A percentile compares a stretch with the other conserved stretches of the same genome.
Evolutionary conservation across 352 stramenopile species (phyloP).

Genomic region (Globisporangium echinulatum): DNA sequence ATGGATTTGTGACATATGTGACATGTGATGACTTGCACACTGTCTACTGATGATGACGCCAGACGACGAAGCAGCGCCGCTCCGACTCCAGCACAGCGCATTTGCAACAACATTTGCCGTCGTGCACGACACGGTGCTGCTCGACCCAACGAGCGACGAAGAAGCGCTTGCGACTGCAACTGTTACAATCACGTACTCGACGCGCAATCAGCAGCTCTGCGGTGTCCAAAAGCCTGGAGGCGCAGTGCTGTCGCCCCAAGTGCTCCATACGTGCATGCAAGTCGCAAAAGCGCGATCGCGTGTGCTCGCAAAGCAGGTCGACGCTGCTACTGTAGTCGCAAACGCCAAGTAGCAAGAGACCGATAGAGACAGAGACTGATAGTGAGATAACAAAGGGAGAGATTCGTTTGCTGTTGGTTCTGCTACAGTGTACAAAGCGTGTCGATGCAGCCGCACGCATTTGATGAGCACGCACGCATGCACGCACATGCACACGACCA

Average conservation of each 20-base stretch:
- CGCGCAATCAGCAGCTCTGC: conserved; percentile 41
- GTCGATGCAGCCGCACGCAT: not conserved
- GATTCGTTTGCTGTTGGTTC: too few species aligned
- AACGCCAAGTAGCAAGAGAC: not conserved
- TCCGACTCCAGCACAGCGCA: conserved; percentile 52
- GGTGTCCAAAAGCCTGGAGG: conserved; percentile 72
- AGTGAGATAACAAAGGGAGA: too few species aligned
- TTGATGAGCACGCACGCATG: not conserved
- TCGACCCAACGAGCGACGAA: conserved; percentile 71
- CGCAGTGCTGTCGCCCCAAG: conserved; percentile 28
- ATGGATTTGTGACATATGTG: too few species aligned
- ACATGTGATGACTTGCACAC: too few species aligned
- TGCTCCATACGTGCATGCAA: conserved; percentile 60
- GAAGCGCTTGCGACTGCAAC: conserved; percentile 48
- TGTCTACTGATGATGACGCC: not conserved
- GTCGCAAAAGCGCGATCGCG: conserved; percentile 38
- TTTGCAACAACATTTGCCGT: conserved; percentile 67
- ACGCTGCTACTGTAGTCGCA: conserved; percentile 5
- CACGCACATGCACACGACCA: not conserved
- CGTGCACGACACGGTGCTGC: conserved; percentile 43
- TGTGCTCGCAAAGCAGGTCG: conserved; percentile 33
- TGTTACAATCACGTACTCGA: conserved; percentile 69
- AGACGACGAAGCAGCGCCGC: conserved; percentile 43
- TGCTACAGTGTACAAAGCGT: not conserved
- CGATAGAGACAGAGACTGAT: not conserved